Evolutionary conservation across 441 rosid species (phyloP).

Genomic region (Rhodomyrtus psidioides): DNA sequence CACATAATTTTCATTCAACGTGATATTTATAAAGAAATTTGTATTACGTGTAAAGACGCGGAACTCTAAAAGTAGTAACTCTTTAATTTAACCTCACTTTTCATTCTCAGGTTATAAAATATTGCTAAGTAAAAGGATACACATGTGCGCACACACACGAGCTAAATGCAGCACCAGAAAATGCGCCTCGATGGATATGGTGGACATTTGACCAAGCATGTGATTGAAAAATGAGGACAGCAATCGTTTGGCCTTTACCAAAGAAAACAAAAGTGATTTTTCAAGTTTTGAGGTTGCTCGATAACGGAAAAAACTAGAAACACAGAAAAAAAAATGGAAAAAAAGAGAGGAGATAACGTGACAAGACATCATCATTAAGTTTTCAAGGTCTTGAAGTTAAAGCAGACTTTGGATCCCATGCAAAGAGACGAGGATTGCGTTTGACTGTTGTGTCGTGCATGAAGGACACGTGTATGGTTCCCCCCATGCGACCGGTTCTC

Average conservation of each 20-base stretch:
- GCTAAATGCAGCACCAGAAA: not conserved
- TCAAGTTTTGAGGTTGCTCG: not conserved
- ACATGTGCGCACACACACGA: no score
- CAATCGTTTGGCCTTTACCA: not conserved
- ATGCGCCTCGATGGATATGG: not conserved
- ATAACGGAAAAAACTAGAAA: not conserved
- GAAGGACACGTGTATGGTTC: not conserved
- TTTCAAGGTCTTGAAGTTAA: not conserved
- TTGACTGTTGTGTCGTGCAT: not conserved
- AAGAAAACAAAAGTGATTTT: not conserved
- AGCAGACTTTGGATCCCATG: not conserved
- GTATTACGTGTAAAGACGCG: not conserved
- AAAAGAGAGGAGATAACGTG: not conserved
- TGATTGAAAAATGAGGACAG: not conserved
- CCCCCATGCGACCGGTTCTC: not conserved
- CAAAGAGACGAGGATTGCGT: not conserved
- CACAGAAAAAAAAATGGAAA: no score
- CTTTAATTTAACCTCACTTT: not conserved
- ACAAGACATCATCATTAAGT: not conserved
- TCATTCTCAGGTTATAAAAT: no score
- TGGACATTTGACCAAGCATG: not conserved
- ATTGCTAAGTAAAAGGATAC: no score
- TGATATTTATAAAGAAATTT: not conserved
- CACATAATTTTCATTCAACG: not conserved
- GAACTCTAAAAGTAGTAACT: not conserved